Percentiles rank a stretch among this genome's conserved stretches.
These are phyloP conservation scores for Thermoascus crustaceus DNA, from an alignment of 2,329 filamentous ascomycete species.

Conservation along the genomic window DNA sequence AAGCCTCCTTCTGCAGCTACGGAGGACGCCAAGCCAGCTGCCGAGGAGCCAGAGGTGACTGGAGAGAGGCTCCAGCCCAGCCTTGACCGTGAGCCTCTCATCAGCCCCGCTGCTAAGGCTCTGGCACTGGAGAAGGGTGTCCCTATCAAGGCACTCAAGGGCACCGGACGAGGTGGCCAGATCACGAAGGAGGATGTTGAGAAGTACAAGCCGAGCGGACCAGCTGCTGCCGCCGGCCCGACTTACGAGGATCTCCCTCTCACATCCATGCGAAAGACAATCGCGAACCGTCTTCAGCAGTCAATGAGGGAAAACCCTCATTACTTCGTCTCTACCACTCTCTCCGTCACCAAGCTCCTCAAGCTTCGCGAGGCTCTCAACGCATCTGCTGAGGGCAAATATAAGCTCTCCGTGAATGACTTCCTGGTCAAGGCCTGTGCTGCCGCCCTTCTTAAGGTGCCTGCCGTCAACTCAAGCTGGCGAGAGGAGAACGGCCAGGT, in stretches of 20 bases:
- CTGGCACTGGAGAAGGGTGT: conserved; percentile 80
- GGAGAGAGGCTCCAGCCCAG: conserved; percentile 72
- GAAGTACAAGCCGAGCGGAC: conserved; percentile 59
- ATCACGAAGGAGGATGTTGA: conserved; percentile 91
- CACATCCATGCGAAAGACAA: conserved; percentile 94
- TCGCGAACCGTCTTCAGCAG: conserved; percentile 81
- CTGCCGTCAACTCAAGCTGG: conserved; percentile 94
- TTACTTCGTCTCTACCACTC: conserved; percentile 87
- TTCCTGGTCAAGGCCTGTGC: conserved; percentile 96
- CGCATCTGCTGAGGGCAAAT: conserved; percentile 77
- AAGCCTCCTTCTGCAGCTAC: conserved; percentile 58
- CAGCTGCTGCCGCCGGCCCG: conserved; percentile 49
- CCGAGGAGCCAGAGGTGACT: conserved; percentile 63
- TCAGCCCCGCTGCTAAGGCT: conserved; percentile 65
- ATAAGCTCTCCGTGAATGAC: conserved; percentile 99
- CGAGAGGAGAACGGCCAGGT: conserved; percentile 63
- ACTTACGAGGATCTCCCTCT: conserved; percentile 77
- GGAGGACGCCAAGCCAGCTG: conserved; percentile 38
- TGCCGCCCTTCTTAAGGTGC: conserved; percentile 84
- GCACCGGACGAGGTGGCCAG: conserved; percentile 73
- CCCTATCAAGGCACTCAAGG: conserved; percentile 70
- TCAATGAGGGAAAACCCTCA: conserved; percentile 92
- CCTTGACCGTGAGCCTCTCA: conserved; percentile 72
- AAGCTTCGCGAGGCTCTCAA: conserved; percentile 95
- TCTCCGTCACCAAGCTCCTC: conserved; percentile 90